Evolutionary conservation across 805 yeast species (phyloP), one percentile per base, ranked within the genome.

Genomic region (Cyberlindnera maclurae): DNA sequence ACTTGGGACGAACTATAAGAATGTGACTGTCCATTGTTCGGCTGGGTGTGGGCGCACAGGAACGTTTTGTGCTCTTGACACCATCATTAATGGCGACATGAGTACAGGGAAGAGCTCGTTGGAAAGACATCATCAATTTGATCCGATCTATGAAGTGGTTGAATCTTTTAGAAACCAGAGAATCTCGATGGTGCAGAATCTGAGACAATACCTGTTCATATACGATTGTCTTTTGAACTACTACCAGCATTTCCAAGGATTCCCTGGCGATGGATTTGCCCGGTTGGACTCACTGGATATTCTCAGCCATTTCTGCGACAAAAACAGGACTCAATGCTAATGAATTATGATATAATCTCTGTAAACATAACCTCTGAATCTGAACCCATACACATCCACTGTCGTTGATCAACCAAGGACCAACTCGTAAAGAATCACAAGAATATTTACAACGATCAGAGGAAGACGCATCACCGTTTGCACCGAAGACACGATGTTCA

Each of bases 21-120:
- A 64, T 1, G 70, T 79, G 5, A 56, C 87, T 33, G 84, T 83
- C 18, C 97, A 90, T 60, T 90, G 98, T 55, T 86, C 96, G 6
- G 97, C 97, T 2, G 98, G 98, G 0, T 88, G 95, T 55, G 98
- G 98, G 15, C 68, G 98, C 41, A 87, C 97, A 0, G 98, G 98
- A 2, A 84, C 96, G 2, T 82, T 80, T 54, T 77, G 88, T 44
- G 75, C 87, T 1, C 62, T 82, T 16, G 94, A 85, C 52, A 68
- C 80, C 0, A 65, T 70, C 16, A 60, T 76, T 27, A 24, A 29
- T 7, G 10, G 13, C 17, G 26, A 18, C 17, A 11, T n/a, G 4
- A 50, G 54, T 33, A 15, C 26, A 16, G 5, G 16, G 18, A 36
- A 33, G n/a, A 29, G 26, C 15, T 38, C 29, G 29, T 35, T 18